Evolutionary conservation across 306 rosid genomes (phyloP), one percentile per base, ranked within the genome.

Genomic region (Biancaea sappan): DNA sequence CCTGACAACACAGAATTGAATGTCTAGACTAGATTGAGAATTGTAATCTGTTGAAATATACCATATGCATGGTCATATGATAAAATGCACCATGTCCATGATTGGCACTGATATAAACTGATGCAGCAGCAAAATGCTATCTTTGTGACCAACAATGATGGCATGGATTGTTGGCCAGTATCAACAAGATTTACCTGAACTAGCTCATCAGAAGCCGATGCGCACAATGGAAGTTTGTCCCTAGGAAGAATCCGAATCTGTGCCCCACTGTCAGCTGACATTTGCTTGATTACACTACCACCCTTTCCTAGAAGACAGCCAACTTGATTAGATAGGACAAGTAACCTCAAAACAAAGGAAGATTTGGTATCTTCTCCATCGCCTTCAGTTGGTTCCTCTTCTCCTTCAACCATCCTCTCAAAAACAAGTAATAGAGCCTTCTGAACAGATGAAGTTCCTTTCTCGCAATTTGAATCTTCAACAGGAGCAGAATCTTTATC

Each of bases 281-380:
- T 88, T 73, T 83, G 86, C 83, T 90, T 95, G 79, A 90, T 86
- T 67, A 92, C 97, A 32, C 96, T 83, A 50, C 99, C 99, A 82
- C 95, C 97, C 78, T 87, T 94, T 25, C 99, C 97, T 77, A 94
- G 66, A 68, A 94, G 48, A 87, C 97, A 94, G 13, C 99, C 99
- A 62, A 91, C 91, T 81, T 95, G 97, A 75, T 69, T 80, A 21
- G 97, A 88, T 60, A 87, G 84, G 69, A 95, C 88, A 6, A 92
- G 90, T 58, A 95, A 66, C 81, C 97, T 88, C 34, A 90, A 77
- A 79, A 78, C 80, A 72, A 75, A 44, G 19, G 82, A 66, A 57
- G 82, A 21, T 72, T 73, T 84, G 19, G 72, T 72, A 46, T 65
- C 53, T 66, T 90, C 90, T 67, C 78, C 88, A 26, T 77, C 87